Evolutionary conservation across 2,329 filamentous ascomycete species (phyloP).

Genomic region (Cadophora luteo-olivacea): DNA sequence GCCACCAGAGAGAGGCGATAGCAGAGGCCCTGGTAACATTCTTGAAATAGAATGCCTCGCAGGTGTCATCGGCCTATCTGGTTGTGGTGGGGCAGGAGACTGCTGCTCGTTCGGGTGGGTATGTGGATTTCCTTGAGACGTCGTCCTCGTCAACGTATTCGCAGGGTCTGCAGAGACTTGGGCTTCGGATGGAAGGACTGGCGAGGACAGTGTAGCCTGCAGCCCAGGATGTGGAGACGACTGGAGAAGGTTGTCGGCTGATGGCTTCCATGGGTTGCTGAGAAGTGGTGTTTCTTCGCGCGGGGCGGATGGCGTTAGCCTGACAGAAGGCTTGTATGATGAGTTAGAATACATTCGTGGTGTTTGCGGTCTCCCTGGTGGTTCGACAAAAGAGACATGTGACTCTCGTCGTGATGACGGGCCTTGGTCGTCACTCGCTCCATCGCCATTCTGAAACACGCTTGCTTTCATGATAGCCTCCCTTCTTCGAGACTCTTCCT

Average conservation of each 20-base stretch:
- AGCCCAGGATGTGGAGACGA: constrained; percentile 36
- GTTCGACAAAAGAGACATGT: constrained; percentile 39
- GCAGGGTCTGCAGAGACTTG: constrained; percentile 34
- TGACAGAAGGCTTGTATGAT: constrained; percentile 33
- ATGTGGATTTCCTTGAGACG: constrained; percentile 39
- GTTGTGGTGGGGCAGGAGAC: constrained; percentile 46
- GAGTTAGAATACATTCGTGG: constrained; percentile 36
- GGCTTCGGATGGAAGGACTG: constrained; percentile 42
- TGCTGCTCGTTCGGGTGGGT: constrained; percentile 42
- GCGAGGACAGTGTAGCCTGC: constrained; percentile 36
- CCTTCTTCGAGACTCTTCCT: constrained; percentile 26
- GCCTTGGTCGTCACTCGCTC: constrained; percentile 28
- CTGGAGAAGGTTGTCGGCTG: constrained; percentile 34
- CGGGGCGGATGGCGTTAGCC: constrained; percentile 27
- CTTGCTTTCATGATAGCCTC: constrained; percentile 26
- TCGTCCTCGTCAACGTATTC: constrained; percentile 36
- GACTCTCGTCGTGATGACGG: constrained; percentile 35
- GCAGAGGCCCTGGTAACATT: constrained; percentile 63
- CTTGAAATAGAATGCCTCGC: constrained; percentile 55
- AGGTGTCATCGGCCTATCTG: constrained; percentile 48
- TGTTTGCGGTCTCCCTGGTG: constrained; percentile 33
- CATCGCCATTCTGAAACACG: constrained; percentile 31
- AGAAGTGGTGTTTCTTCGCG: constrained; percentile 38
- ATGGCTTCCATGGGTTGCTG: constrained; percentile 40
- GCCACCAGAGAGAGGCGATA: constrained; percentile 64